These are phyloP conservation scores for Cutaneotrichosporon arboriforme DNA, from an alignment of 1,284 basidiomycete genomes.

Conservation along the genomic window DNA sequence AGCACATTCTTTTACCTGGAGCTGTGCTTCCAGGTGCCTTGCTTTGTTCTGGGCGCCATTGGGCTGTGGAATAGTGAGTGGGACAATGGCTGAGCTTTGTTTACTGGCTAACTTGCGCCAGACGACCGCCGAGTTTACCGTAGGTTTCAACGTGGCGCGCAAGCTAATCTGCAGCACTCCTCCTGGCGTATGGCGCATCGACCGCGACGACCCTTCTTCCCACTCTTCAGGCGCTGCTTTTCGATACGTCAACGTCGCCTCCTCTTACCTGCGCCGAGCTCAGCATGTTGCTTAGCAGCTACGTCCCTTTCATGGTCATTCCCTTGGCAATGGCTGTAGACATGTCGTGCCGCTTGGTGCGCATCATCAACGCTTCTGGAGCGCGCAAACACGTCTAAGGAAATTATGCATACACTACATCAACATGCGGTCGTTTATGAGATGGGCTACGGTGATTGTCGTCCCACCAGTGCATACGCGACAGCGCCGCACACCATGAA, in stretches of 20 bases:
- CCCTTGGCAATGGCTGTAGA: constrained; percentile 67
- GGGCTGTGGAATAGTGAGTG: constrained; percentile 65
- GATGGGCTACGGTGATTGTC: no score
- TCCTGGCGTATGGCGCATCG: constrained; percentile 69
- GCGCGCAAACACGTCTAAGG: background rate
- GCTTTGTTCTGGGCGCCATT: constrained; percentile 63
- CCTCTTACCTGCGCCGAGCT: constrained; percentile 25
- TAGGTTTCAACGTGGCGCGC: background rate
- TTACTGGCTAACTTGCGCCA: constrained; percentile 4
- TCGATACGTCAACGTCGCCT: constrained; percentile 35
- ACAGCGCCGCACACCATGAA: no score
- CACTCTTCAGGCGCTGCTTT: constrained; percentile 59
- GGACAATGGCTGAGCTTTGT: constrained; percentile 53
- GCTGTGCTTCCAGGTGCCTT: constrained; percentile 66
- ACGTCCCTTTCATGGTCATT: constrained; percentile 68
- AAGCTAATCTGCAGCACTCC: constrained; percentile 42
- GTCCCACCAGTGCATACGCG: no score
- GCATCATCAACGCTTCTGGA: constrained; percentile 13
- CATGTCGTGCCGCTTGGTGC: constrained; percentile 51
- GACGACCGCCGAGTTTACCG: constrained; percentile 43
- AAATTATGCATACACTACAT: background rate
- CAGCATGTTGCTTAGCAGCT: constrained; percentile 63
- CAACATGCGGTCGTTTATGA: no score
- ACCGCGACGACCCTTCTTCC: constrained; percentile 70
- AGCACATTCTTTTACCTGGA: constrained; percentile 35